phyloP scores from a whole-genome alignment of 805 yeast genomes.

The Wickerhamiella siamensis region DNA sequence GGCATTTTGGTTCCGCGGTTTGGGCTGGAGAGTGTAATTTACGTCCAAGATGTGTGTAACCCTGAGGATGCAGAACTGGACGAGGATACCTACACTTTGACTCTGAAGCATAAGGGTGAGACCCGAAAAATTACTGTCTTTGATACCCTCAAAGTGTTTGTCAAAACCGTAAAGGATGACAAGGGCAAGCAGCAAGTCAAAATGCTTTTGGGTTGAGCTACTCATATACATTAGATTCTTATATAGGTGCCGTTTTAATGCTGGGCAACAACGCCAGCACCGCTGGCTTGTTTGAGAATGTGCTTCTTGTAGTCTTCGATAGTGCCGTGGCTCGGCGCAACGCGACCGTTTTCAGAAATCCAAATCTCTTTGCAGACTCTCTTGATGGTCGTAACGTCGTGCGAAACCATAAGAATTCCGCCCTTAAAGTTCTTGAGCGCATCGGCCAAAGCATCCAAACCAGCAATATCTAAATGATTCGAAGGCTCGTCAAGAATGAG shows the following conservation, averaged over 20 bases:
- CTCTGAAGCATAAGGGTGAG: slow-evolving; percentile 34
- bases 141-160: slow-evolving; percentile 73
- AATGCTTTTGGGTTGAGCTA: slow-evolving; percentile 26
- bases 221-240: slow-evolving; percentile 4
- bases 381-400: slow-evolving; percentile 85
- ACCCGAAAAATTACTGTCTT: slow-evolving; percentile 50
- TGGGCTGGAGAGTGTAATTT: slow-evolving; percentile 89
- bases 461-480: slow-evolving; percentile 95
- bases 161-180: slow-evolving; percentile 64
- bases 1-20: slow-evolving; percentile 90
- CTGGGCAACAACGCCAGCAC: slow-evolving; percentile 78
- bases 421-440: slow-evolving; percentile 83
- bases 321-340: slow-evolving; percentile 61
- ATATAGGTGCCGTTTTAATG: slow-evolving; percentile 33
- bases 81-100: slow-evolving; percentile 62
- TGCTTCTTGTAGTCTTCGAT: slow-evolving; percentile 84
- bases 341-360: slow-evolving; percentile 83
- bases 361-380: slow-evolving; percentile 86
- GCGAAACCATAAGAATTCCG: slow-evolving; percentile 95
- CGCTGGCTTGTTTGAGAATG: slow-evolving; percentile 62
- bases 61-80: slow-evolving; percentile 49
- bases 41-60: slow-evolving; percentile 48
- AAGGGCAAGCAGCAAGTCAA: slow-evolving; percentile 91
- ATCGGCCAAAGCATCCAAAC: slow-evolving; percentile 87
- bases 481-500: slow-evolving; percentile 94